phyloP scores from a whole-genome alignment of 805 yeast species.

The Candida ponderosae region DNA sequence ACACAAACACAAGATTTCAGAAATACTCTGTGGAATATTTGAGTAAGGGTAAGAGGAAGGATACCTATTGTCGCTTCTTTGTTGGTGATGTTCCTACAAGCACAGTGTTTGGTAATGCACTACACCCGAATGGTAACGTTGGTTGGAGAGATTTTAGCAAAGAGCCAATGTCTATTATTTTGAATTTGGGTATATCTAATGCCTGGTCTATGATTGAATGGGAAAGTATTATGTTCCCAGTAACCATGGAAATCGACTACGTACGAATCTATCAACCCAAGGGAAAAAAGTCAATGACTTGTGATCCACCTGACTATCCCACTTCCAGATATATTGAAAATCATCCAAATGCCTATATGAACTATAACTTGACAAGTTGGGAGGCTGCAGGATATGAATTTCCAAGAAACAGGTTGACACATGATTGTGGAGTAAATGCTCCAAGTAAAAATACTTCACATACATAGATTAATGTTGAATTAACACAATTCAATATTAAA shows the following conservation, averaged over 20 bases:
- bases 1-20: conserved; percentile 39
- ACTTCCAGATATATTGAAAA: conserved; percentile 72
- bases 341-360: conserved; percentile 63
- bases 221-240: conserved; percentile 75
- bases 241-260: conserved; percentile 67
- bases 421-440: no score
- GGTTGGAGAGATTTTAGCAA: conserved; percentile 75
- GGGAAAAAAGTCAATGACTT: conserved; percentile 51
- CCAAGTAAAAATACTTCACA: no score
- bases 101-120: conserved; percentile 63
- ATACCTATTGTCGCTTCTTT: conserved; percentile 80
- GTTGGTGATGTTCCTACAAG: conserved; percentile 76
- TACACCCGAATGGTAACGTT: conserved; percentile 87
- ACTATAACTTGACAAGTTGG: conserved; percentile 72
- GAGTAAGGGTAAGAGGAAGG: conserved; percentile 51
- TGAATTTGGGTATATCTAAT: conserved; percentile 86
- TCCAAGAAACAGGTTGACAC: conserved; percentile 58
- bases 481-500: no score
- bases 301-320: conserved; percentile 85
- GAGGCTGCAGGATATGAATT: conserved; percentile 58
- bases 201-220: conserved; percentile 94
- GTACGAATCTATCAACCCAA: conserved; percentile 89
- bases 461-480: no score
- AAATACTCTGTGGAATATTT: conserved; percentile 70
- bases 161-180: conserved; percentile 87